These are phyloP conservation scores for Solanum lycopersicoides DNA, from an alignment of 257 asterid species.

Conservation along the genomic window DNA sequence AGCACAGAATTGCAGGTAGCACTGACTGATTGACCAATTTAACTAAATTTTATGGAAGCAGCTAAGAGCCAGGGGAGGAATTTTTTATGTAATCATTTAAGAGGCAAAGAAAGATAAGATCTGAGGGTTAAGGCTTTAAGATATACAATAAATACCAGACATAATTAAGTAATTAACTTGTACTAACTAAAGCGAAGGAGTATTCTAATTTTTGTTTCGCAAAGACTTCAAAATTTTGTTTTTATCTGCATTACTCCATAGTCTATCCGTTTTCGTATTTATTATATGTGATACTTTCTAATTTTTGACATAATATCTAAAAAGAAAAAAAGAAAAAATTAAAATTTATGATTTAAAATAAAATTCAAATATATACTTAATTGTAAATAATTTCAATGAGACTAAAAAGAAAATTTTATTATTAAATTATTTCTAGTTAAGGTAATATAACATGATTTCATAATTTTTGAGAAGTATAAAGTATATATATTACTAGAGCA, in stretches of 20 bases:
- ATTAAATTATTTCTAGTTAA: too few species aligned
- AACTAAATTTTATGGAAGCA: background rate
- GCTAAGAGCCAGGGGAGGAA: background rate
- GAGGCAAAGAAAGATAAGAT: background rate
- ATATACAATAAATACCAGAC: background rate
- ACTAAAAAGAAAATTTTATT: too few species aligned
- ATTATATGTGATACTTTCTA: too few species aligned
- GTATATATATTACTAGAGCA: background rate
- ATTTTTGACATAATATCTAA: too few species aligned
- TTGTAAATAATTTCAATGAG: background rate
- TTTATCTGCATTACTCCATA: background rate
- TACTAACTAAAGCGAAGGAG: background rate
- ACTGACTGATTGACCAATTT: background rate
- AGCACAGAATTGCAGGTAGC: background rate
- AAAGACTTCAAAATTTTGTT: background rate
- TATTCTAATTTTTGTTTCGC: background rate
- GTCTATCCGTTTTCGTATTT: too few species aligned
- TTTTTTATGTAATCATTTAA: background rate
- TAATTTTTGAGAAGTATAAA: too few species aligned
- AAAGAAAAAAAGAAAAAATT: fast-evolving
- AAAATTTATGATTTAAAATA: too few species aligned
- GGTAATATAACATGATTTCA: too few species aligned
- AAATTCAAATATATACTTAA: too few species aligned
- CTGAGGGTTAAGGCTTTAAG: background rate
- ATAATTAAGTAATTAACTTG: background rate